Evolutionary conservation across 495 filamentous ascomycete genomes (phyloP).

Genomic region (Aspergillus campestris): DNA sequence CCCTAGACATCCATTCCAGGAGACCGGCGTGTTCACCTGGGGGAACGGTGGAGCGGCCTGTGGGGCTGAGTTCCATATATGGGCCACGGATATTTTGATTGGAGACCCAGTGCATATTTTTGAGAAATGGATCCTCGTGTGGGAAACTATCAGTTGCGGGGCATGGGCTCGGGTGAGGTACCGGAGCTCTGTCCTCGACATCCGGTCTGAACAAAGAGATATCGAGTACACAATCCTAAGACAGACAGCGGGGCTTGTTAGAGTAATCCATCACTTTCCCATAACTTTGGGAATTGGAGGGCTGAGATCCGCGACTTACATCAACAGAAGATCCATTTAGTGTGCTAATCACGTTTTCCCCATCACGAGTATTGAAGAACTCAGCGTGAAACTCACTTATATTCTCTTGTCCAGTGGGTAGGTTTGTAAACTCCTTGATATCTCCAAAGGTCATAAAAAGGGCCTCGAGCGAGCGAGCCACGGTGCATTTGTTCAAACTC

Average conservation of each 20-base stretch:
- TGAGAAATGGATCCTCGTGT: conserved; percentile 7
- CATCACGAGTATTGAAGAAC: conserved; percentile 42
- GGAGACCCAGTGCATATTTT: conserved; percentile 7
- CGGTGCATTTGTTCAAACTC: conserved; percentile 11
- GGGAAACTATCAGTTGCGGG: conserved; percentile 7
- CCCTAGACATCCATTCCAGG: conserved; percentile 23
- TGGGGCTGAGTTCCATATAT: conserved; percentile 29
- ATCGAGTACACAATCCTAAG: conserved; percentile 22
- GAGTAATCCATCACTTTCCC: neutral
- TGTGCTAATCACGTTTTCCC: conserved; percentile 25
- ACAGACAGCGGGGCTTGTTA: neutral
- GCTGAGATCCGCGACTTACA: conserved; percentile 26
- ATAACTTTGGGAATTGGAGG: neutral
- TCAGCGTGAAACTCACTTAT: conserved; percentile 36
- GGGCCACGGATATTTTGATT: conserved; percentile 12
- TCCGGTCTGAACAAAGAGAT: conserved; percentile 18
- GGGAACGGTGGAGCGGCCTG: conserved; percentile 30
- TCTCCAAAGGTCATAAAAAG: conserved; percentile 46
- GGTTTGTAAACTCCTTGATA: conserved; percentile 41
- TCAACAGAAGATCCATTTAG: conserved; percentile 39
- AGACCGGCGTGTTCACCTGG: conserved; percentile 22
- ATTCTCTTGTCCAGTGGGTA: conserved; percentile 22
- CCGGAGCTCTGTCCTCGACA: conserved; percentile 9
- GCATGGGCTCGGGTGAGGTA: conserved; percentile 6
- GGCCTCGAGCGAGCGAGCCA: conserved; percentile 27